phyloP scores from a whole-genome alignment of 2,329 filamentous ascomycete genomes.

The Neoarthrinium moseri region DNA sequence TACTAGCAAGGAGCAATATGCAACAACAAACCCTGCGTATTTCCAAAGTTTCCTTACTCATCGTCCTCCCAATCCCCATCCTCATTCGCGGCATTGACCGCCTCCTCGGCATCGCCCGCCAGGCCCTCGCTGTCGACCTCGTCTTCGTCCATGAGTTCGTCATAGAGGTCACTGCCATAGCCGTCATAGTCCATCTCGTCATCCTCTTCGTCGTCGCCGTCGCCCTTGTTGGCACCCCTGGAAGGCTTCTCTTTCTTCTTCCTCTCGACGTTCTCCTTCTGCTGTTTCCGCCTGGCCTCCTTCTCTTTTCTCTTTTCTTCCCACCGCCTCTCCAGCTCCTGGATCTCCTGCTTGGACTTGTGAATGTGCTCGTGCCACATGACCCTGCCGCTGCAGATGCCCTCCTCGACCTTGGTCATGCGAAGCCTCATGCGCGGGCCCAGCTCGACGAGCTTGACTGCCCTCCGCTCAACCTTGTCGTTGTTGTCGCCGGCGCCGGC shows the following conservation, averaged over 20 bases:
- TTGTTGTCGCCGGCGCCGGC: constrained; percentile 39
- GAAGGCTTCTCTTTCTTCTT: constrained; percentile 64
- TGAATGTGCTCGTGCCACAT: constrained; percentile 97
- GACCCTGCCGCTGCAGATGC: constrained; percentile 81
- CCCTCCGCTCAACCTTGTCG: constrained; percentile 73
- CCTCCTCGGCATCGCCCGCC: constrained; percentile 48
- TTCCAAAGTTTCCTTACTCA: neutral
- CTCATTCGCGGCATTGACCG: constrained; percentile 44
- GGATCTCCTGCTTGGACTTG: constrained; percentile 77
- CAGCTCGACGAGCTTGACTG: constrained; percentile 88
- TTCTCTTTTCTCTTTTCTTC: constrained; percentile 76
- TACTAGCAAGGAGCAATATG: too few relatives aligned
- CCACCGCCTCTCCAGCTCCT: constrained; percentile 80
- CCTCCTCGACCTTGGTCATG: constrained; percentile 94
- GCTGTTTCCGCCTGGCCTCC: constrained; percentile 75
- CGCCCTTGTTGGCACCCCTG: constrained; percentile 36
- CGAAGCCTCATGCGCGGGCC: constrained; percentile 87
- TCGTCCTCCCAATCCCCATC: constrained; percentile 38
- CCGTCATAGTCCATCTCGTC: constrained; percentile 39
- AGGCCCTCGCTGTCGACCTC: constrained; percentile 51
- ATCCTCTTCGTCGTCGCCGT: constrained; percentile 31
- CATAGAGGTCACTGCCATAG: constrained; percentile 36
- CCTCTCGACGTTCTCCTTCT: constrained; percentile 86
- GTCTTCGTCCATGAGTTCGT: constrained; percentile 46
- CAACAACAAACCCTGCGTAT: neutral